Evolutionary conservation across 352 stramenopile species (phyloP), one percentile per base, ranked within the genome.

Genomic region (Pelagophyceae sp.): DNA sequence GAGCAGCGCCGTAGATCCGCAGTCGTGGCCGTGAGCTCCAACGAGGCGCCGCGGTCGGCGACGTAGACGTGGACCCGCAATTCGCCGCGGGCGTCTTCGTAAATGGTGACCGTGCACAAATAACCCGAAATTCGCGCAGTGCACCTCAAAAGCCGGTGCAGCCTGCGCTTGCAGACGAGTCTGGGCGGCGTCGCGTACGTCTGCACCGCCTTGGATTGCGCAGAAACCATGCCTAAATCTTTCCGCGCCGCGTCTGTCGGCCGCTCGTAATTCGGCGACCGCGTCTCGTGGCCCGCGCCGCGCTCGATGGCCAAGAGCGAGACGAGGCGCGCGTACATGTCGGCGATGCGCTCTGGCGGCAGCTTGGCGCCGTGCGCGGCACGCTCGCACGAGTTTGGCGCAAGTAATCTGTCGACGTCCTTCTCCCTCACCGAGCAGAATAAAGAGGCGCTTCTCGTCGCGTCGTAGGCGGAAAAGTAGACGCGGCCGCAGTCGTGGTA

Each of bases 381-480:
- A 25, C 58, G 25, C 40, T 80, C 76, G 40, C 77, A 72, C 29
- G 50, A 72, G 70, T 80, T 80, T 19, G 76, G 76, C 32, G 76
- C 76, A 0, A 80, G 67, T 6, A 80, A 32, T 11, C 38, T 65
- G 37, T 80, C 76, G 76, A 80, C 76, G 38, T 80, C 76, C 19
- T 70, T 38, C 58, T 72, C 51, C 60, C 78, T 37, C 11, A 80
- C 70, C 51, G 69, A 78, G 15, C n/a, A 45, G 37, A 80, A 50
- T 27, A 77, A 51, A 11, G 35, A 40, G 1, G 71, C 58, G 15
- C 29, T 63, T 17, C 29, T 80, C 45, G 75, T n/a, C 29, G 76
- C 32, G 64, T 80, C 76, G 50, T 80, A 80, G 35, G 76, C 76
- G 29, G 25, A 60, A 60, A 80, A 80, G 76, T 76, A 80, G 45